A percentile compares a stretch with the other conserved stretches of the same genome.
phyloP scores from a whole-genome alignment of 2,329 filamentous ascomycete species.

The Fusarium coicis region DNA sequence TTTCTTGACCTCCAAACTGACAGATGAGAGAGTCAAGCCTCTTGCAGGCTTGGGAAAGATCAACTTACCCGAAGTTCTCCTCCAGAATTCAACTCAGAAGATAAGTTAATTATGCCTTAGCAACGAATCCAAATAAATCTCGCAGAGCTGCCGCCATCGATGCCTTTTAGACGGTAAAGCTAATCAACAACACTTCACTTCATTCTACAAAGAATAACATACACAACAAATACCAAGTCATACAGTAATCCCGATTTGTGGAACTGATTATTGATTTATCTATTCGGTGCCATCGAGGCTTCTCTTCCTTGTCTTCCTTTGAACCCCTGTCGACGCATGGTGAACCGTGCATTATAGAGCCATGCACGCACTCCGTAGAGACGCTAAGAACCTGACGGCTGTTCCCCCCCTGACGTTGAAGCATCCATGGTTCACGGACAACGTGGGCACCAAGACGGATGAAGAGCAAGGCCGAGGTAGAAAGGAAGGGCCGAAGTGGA shows the following conservation, averaged over 20 bases:
- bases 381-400: background rate
- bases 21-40: background rate
- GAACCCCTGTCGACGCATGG: constrained; percentile 11
- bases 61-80: background rate
- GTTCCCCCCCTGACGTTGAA: constrained; percentile 35
- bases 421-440: constrained; percentile 12
- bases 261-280: background rate
- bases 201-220: background rate
- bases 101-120: background rate
- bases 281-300: constrained; percentile 1
- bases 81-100: background rate
- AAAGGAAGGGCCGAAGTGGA: constrained; percentile 25
- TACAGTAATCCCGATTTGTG: constrained; percentile 15
- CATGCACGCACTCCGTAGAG: constrained; percentile 1
- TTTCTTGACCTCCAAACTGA: too few relatives aligned
- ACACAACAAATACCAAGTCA: background rate
- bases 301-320: constrained; percentile 8
- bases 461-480: constrained; percentile 3
- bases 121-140: background rate
- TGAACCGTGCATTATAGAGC: constrained; percentile 29
- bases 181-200: background rate
- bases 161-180: background rate
- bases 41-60: background rate
- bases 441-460: constrained; percentile 16
- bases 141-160: background rate